Base-by-base conservation (phyloP, 495 filamentous ascomycete species). In the Trichoderma parareesei region DNA sequence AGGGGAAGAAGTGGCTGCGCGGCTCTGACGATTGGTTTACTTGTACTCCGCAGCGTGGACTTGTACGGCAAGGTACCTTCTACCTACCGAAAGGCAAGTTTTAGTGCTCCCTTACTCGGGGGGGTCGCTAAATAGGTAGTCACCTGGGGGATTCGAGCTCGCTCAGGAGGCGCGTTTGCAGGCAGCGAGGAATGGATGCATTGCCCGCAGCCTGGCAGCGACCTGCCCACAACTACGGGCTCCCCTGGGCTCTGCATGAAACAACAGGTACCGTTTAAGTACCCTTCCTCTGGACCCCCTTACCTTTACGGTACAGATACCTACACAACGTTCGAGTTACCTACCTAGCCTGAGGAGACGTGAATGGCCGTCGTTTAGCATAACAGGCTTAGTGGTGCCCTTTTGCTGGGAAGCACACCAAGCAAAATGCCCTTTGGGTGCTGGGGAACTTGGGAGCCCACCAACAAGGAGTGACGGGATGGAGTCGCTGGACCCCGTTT, bases 21-120 rank as follows among this genome's bases (percentile, higher is more conserved):
- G 43, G 61, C 61, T 48, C 41, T 37, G 61, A 37, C 61, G 43
- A 63, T 37, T 63, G 61, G 42, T 48, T 14, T 38, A 27, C 27
- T 27, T 27, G 27, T 27, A 27, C 27, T 27, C 27, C 27, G 27
- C 27, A 27, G 27, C 27, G 27, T 27, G 27, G 27, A 27, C 27
- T 27, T 27, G 27, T 27, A 27, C 27, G 27, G 27, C 27, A 27
- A 27, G 27, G 27, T 27, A 27, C 27, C 27, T 27, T 1, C 27
- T 27, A 27, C 27, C 27, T 27, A 27, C 27, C 27, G 27, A 27
- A 27, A 27, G 27, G 27, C 27, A 27, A 27, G 27, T 27, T 27
- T 27, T 27, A 27, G 27, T 27, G 27, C 27, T 27, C 27, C 27
- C 27, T 27, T 27, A 2, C 2, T 27, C 27, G 27, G 42, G 60